Conservation (phyloP, 352 stramenopile genomes). For the Lagenidium sp. region DNA sequence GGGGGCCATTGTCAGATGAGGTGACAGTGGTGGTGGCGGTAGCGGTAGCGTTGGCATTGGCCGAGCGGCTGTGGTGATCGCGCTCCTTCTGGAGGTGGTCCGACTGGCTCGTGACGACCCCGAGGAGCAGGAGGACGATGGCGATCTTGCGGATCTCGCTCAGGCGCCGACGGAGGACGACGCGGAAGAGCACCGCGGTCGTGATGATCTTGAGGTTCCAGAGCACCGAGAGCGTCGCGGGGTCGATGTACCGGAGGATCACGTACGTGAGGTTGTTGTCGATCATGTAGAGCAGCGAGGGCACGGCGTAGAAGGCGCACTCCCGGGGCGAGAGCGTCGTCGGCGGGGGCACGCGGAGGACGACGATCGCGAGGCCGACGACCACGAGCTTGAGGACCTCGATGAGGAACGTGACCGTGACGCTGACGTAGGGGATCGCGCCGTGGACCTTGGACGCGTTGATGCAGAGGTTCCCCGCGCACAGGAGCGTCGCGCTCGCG, state of each 20-base stretch:
- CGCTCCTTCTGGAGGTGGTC: constrained; percentile 37
- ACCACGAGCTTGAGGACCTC: constrained; percentile 74
- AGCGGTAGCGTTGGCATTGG: constrained; percentile 1
- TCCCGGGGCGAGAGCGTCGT: constrained; percentile 39
- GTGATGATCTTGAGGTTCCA: constrained; percentile 88
- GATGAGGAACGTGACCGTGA: constrained; percentile 79
- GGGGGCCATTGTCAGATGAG: neutral
- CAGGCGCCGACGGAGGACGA: constrained; percentile 65
- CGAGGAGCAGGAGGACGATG: constrained; percentile 65
- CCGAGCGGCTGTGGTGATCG: neutral
- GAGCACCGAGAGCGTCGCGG: constrained; percentile 76
- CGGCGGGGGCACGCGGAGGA: constrained; percentile 25
- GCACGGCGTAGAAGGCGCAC: constrained; percentile 65
- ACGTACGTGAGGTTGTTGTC: constrained; percentile 88
- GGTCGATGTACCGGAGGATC: constrained; percentile 82
- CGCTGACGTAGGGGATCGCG: constrained; percentile 74
- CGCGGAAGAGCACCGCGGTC: constrained; percentile 74
- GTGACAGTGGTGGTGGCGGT: neutral
- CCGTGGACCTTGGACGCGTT: constrained; percentile 73
- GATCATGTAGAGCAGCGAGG: constrained; percentile 80
- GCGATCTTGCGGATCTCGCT: constrained; percentile 67
- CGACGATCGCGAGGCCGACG: constrained; percentile 30
- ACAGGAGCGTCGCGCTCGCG: constrained; percentile 55
- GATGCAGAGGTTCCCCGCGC: constrained; percentile 76
- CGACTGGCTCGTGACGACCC: constrained; percentile 74